phyloP scores from a whole-genome alignment of 108 stramenopile species.

The Phaeodactylum tricornutum region DNA sequence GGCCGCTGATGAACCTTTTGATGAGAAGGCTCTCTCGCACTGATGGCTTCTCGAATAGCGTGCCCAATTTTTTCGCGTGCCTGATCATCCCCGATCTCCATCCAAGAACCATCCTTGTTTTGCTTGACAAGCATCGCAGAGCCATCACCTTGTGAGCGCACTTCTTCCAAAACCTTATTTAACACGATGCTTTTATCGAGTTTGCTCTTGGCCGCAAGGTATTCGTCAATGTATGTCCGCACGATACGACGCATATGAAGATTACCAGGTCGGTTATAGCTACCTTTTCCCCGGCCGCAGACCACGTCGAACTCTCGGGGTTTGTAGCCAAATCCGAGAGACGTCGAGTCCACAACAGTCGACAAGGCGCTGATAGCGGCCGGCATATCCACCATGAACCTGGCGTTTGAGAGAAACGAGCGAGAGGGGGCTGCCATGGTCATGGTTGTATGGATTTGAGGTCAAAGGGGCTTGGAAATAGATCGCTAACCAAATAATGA shows the following conservation, averaged over 20 bases:
- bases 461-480: too few species aligned
- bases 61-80: conserved; percentile 8
- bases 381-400: too few species aligned
- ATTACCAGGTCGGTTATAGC: conserved; percentile 2
- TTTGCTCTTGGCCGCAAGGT: not conserved
- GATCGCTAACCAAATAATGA: too few species aligned
- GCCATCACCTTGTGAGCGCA: not conserved
- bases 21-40: not conserved
- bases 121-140: conserved; percentile 5
- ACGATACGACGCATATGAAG: not conserved
- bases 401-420: too few species aligned
- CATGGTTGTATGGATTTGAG: too few species aligned
- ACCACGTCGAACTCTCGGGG: not conserved
- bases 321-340: not conserved
- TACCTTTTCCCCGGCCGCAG: not conserved
- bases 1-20: too few species aligned
- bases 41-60: conserved; percentile 4
- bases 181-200: conserved; percentile 1
- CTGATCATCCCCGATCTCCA: not conserved
- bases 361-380: not conserved
- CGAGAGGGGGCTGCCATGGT: too few species aligned
- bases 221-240: not conserved
- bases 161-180: not conserved
- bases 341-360: not conserved
- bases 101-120: not conserved